These are phyloP conservation scores for Ascochyta rabiei DNA, from an alignment of 2,329 filamentous ascomycete genomes.

Conservation along the genomic window DNA sequence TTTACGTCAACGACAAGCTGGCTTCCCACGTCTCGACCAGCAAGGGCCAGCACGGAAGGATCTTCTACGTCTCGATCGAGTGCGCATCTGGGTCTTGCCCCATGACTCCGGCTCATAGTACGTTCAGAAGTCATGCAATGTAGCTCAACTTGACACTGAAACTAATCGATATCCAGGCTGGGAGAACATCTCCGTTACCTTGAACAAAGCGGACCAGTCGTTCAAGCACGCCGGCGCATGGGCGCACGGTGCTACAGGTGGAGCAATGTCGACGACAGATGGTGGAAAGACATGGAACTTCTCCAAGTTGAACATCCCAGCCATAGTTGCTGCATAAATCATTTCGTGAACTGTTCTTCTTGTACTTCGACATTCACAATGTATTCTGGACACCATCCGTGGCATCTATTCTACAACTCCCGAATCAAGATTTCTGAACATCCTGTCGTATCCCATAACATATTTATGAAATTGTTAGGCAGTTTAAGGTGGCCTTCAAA, in stretches of 20 bases:
- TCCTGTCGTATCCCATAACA: too few species aligned
- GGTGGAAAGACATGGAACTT: conserved; percentile 29
- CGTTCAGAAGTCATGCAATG: background rate
- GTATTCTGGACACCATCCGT: too few species aligned
- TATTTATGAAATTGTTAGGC: too few species aligned
- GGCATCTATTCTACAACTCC: too few species aligned
- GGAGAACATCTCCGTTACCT: conserved; percentile 23
- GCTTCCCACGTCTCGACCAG: conserved; percentile 30
- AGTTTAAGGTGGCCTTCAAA: too few species aligned
- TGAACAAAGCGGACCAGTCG: conserved; percentile 21
- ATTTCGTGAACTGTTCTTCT: background rate
- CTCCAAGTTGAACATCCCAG: conserved; percentile 12
- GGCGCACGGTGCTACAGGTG: conserved; percentile 22
- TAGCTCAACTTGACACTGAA: too few species aligned
- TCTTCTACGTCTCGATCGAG: conserved; percentile 33
- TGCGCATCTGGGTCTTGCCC: conserved; percentile 26
- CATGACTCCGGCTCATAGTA: conserved; percentile 30
- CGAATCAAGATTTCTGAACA: too few species aligned
- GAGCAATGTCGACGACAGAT: conserved; percentile 26
- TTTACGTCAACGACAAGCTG: conserved; percentile 30
- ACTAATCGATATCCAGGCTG: conserved; percentile 18
- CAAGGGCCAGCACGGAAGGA: conserved; percentile 28
- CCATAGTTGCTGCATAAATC: background rate
- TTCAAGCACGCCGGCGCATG: conserved; percentile 22
- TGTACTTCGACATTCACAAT: too few species aligned